A percentile compares a stretch with the other conserved stretches of the same genome.
Evolutionary conservation across 768 basidiomycete genomes (phyloP).

Genomic region (Ramaria sp.): DNA sequence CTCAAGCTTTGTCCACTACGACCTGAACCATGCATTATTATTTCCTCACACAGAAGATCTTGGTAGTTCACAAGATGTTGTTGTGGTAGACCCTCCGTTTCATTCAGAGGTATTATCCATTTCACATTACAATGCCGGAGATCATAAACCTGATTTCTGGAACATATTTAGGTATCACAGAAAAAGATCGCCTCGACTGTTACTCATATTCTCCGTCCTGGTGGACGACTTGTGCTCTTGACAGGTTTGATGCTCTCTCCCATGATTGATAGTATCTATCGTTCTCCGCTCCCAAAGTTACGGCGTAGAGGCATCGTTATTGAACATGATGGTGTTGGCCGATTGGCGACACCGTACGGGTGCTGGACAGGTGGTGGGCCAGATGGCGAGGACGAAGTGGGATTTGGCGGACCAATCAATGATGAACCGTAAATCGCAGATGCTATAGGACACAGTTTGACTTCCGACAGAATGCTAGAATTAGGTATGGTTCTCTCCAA

Average conservation of each 20-base stretch:
- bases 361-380: slow-evolving; percentile 6
- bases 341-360: slow-evolving; percentile 4
- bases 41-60: neutral
- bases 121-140: neutral
- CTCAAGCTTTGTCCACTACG: neutral
- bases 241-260: neutral
- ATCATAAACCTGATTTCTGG: neutral
- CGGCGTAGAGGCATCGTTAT: neutral
- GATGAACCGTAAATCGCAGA: neutral
- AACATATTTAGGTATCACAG: neutral
- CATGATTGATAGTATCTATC: neutral
- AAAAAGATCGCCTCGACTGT: neutral
- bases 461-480: too few relatives aligned
- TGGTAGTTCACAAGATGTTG: neutral
- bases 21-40: neutral
- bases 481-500: too few relatives aligned
- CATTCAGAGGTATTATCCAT: neutral
- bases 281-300: neutral
- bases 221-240: neutral
- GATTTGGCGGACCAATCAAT: neutral
- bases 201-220: neutral
- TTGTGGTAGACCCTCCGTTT: slow-evolving; percentile 6
- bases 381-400: neutral
- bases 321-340: slow-evolving; percentile 3
- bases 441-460: neutral